A percentile compares a stretch with the other conserved stretches of the same genome.
phyloP scores from a whole-genome alignment of 163 green algal species.

The Prototheca wickerhamii region DNA sequence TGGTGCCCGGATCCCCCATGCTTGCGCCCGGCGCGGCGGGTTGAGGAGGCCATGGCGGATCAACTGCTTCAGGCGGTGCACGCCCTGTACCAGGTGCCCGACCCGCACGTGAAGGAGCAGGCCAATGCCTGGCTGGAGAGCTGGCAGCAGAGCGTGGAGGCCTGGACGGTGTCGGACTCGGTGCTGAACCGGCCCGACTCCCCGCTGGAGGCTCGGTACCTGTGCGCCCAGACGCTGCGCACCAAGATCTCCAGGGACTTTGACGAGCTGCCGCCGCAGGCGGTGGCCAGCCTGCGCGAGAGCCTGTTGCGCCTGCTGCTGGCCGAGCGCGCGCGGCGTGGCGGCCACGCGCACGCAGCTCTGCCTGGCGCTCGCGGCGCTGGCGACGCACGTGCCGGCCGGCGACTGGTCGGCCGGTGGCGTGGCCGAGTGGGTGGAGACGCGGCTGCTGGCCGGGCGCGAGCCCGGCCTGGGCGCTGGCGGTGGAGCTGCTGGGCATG shows the following conservation, averaged over 20 bases:
- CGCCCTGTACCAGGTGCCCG: conserved; percentile 60
- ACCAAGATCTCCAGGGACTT: conserved; percentile 89
- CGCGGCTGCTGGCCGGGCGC: conserved; percentile 28
- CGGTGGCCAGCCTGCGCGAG: conserved; percentile 55
- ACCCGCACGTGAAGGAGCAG: conserved; percentile 49
- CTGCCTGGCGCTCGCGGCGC: conserved; percentile 71
- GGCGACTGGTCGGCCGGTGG: conserved; percentile 52
- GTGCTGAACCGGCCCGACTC: conserved; percentile 62
- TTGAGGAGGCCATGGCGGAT: neutral
- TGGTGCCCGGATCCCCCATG: too few species aligned
- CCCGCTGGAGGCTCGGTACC: conserved; percentile 76
- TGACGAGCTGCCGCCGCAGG: conserved; percentile 72
- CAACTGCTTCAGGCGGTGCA: conserved; percentile 39
- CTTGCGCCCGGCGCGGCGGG: too few species aligned
- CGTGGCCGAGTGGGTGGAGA: conserved; percentile 65
- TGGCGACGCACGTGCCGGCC: conserved; percentile 66
- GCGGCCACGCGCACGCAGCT: conserved; percentile 73
- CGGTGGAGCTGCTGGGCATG: conserved; percentile 61
- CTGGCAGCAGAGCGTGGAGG: conserved; percentile 59
- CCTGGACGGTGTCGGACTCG: conserved; percentile 61
- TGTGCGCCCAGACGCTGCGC: conserved; percentile 81
- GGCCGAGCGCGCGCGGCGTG: conserved; percentile 24
- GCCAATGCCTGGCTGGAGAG: conserved; percentile 64
- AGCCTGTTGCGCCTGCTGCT: conserved; percentile 66
- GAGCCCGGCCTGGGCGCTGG: conserved; percentile 19